Conservation (phyloP, 202 grass and related monocot species). For the Setaria italica region DNA sequence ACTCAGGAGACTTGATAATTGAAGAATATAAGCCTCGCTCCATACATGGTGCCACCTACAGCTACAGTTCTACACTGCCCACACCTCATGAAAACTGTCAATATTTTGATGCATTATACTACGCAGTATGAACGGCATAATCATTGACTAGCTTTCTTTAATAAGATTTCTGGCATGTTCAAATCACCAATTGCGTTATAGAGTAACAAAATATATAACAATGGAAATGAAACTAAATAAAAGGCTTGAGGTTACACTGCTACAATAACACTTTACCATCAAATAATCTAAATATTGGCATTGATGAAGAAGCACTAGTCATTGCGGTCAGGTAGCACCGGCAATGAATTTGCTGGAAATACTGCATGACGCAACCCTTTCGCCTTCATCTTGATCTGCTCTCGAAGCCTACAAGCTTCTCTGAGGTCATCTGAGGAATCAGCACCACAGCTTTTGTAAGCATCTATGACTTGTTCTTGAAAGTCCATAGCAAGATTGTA, state of each 20-base stretch:
- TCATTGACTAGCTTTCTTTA: neutral
- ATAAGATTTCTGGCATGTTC: neutral
- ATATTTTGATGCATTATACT: neutral
- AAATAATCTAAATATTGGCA: constrained; percentile 11
- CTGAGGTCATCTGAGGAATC: constrained; percentile 43
- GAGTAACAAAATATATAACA: neutral
- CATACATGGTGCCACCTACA: neutral
- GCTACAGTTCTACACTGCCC: neutral
- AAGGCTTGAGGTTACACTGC: neutral
- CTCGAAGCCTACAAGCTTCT: constrained; percentile 68
- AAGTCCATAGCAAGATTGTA: constrained; percentile 71
- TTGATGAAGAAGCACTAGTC: constrained; percentile 41
- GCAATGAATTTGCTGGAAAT: constrained; percentile 82
- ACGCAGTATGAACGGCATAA: constrained; percentile 17
- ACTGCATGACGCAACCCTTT: constrained; percentile 61
- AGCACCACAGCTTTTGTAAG: constrained; percentile 52
- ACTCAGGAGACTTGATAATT: neutral
- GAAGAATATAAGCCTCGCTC: neutral
- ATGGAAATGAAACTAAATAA: neutral
- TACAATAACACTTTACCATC: constrained; percentile 35
- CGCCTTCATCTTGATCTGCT: constrained; percentile 70
- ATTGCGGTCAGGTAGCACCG: constrained; percentile 34
- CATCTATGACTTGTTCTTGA: constrained; percentile 73
- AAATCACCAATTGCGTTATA: neutral
- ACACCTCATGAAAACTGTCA: neutral